Percentiles rank a stretch among this genome's conserved stretches.
Evolutionary conservation across 1,284 basidiomycete species (phyloP).

Genomic region (Ganoderma boninense): DNA sequence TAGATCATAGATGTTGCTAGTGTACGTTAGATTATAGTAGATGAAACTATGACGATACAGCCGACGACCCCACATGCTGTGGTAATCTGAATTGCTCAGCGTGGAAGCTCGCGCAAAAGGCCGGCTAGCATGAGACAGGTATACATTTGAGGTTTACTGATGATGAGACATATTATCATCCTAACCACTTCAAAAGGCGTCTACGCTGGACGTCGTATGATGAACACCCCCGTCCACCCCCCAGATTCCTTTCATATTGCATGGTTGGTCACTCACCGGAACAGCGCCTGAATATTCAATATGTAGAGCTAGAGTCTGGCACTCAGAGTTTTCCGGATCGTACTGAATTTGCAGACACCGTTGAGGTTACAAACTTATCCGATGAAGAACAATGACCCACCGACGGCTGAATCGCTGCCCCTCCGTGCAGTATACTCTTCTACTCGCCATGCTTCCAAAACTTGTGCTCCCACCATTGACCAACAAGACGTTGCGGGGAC

Average conservation of each 20-base stretch:
- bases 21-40: no score
- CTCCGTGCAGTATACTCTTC: not conserved
- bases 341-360: not conserved
- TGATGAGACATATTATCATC: no score
- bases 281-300: not conserved
- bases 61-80: no score
- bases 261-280: not conserved
- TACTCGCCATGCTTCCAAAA: constrained; percentile 56
- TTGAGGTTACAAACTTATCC: not conserved
- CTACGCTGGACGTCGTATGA: not conserved
- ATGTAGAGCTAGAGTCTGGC: no score
- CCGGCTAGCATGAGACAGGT: no score
- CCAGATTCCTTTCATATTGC: not conserved
- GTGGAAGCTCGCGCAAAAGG: no score
- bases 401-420: not conserved
- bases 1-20: not conserved
- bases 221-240: no score
- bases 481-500: constrained; percentile 52
- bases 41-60: no score
- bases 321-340: not conserved
- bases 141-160: no score
- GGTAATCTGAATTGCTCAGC: no score
- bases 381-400: not conserved
- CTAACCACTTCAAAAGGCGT: not conserved
- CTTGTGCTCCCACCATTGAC: constrained; percentile 62